These are phyloP conservation scores for Phytophthora constricta DNA, from an alignment of 352 stramenopile species.

Conservation along the genomic window DNA sequence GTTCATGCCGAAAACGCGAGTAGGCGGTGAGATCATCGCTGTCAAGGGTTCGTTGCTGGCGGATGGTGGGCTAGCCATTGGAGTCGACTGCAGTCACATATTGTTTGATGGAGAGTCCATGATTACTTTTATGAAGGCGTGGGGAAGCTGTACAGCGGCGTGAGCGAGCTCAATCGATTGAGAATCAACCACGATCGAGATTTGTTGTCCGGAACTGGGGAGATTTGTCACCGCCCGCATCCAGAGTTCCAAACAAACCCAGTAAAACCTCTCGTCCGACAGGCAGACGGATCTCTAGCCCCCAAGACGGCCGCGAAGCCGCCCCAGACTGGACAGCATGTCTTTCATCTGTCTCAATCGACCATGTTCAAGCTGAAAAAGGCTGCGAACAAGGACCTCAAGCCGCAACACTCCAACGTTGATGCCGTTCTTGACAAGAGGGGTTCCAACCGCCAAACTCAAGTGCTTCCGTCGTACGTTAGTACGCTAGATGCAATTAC, in stretches of 20 bases:
- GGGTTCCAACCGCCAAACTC: neutral
- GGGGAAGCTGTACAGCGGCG: constrained; percentile 54
- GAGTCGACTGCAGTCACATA: constrained; percentile 49
- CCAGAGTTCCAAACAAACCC: constrained; percentile 1
- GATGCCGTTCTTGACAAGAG: constrained; percentile 32
- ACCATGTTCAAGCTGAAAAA: constrained; percentile 42
- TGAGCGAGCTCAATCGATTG: constrained; percentile 26
- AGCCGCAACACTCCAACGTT: neutral
- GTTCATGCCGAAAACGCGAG: constrained; percentile 36
- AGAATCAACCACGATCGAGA: constrained; percentile 50
- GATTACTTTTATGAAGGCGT: constrained; percentile 64
- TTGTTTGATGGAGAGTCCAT: constrained; percentile 60
- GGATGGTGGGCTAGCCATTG: constrained; percentile 55
- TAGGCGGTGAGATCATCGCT: constrained; percentile 33
- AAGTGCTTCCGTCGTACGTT: constrained; percentile 32
- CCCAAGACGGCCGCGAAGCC: constrained; percentile 20
- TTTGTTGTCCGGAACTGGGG: constrained; percentile 34
- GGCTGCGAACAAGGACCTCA: neutral
- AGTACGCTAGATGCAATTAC: constrained; percentile 63
- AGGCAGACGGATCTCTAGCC: constrained; percentile 28
- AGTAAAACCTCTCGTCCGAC: constrained; percentile 19
- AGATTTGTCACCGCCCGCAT: constrained; percentile 28
- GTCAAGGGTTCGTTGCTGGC: constrained; percentile 50
- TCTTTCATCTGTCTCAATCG: constrained; percentile 48
- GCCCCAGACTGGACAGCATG: constrained; percentile 38